Evolutionary conservation across 2,329 filamentous ascomycete genomes (phyloP), one percentile per base, ranked within the genome.

Genomic region (Lachnum nothofagi): DNA sequence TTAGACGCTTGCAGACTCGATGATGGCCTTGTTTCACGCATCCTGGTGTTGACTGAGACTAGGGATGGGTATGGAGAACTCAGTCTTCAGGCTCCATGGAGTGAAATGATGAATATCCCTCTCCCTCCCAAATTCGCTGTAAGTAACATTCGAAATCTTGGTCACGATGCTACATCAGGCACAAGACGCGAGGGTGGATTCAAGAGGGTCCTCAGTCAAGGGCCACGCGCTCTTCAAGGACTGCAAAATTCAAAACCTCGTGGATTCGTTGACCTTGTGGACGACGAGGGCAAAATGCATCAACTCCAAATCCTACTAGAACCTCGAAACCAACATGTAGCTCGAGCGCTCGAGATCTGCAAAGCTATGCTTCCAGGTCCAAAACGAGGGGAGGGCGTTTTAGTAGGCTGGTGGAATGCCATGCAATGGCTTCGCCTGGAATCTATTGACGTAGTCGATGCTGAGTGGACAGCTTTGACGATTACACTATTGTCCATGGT

Each of bases 1-100:
- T 76, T 83, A 22, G 86, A 90, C 67, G 86, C 84, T 5, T 88
- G 84, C 66, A 86, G 82, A 59, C 66, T 91, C 37, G 72, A 75
- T 4, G 86, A 91, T 63, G 82, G 82, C 1, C 72, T 76, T 22
- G 72, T 85, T 46, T 80, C 83, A 25, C 81, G 83, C 55, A 84
- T 91, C 44, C 69, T 90, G 2, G 80, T 87, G 22, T 69, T 91
- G 12, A 85, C 82, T 3, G 79, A 84, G 57, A 79, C 80, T 20
- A 75, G 76, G 43, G 72, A 80, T 55, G 83, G 84, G 1, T 75
- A 77, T 24, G 77, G 80, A 40, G 80, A 86, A 60, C 67, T 91
- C 14, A 87, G 83, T 56, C 70, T 88, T 8, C 86, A 90, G 65
- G 85, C 85, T 5, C 86, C 85, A 0, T 91, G 86, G 86, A 83